Percentiles rank a stretch among this genome's conserved stretches.
Conservation (phyloP, 1,284 basidiomycete genomes). For the Cryptococcus sp. region DNA sequence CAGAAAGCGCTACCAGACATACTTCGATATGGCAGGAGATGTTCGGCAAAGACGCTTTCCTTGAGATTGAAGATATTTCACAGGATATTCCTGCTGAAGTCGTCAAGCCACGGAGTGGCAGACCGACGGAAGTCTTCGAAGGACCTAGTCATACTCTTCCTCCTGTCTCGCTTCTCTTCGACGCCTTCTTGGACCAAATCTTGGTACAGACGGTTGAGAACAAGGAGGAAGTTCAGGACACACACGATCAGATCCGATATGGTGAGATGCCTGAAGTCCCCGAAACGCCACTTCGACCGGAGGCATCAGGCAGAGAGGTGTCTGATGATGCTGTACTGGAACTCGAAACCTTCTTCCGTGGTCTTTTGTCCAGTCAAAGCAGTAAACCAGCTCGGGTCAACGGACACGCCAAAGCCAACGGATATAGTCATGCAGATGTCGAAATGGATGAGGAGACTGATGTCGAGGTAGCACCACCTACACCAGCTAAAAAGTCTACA, state of each 20-base stretch:
- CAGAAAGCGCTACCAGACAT: slow-evolving; percentile 2
- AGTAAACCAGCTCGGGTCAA: no score
- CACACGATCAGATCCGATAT: not conserved
- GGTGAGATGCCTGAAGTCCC: not conserved
- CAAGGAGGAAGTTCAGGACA: slow-evolving; percentile 10
- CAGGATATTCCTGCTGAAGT: slow-evolving; percentile 2
- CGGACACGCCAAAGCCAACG: not conserved
- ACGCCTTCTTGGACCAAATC: slow-evolving; percentile 64
- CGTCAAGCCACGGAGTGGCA: slow-evolving; percentile 14
- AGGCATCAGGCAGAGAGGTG: slow-evolving; percentile 7
- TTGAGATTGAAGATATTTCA: slow-evolving; percentile 22
- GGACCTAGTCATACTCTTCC: slow-evolving; percentile 75
- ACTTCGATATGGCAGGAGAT: slow-evolving; percentile 49
- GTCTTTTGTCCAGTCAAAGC: not conserved
- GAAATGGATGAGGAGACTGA: no score
- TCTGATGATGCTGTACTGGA: slow-evolving; percentile 21
- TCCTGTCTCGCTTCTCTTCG: slow-evolving; percentile 68
- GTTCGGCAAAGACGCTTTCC: slow-evolving; percentile 47
- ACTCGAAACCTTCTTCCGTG: slow-evolving; percentile 21
- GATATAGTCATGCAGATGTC: no score
- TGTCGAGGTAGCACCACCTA: no score
- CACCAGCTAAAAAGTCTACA: no score
- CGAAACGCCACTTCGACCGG: not conserved
- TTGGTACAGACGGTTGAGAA: slow-evolving; percentile 41
- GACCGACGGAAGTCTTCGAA: slow-evolving; percentile 56